Evolutionary conservation across 2,329 filamentous ascomycete species (phyloP).

Genomic region (Colletotrichum destructivum): DNA sequence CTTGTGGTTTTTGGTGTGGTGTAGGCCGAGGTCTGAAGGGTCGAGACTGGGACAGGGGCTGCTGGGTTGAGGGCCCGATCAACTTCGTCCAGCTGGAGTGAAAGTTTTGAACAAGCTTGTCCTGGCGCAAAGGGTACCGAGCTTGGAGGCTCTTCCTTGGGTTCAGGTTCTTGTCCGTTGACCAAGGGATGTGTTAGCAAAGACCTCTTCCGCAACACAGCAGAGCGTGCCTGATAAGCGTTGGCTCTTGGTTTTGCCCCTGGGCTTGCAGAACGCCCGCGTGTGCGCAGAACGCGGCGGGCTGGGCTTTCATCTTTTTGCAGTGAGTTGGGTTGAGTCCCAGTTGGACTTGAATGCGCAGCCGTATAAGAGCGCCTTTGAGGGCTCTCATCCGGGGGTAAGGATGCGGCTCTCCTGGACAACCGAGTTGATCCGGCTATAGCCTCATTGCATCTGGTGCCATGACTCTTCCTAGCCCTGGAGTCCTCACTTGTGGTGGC

Average conservation of each 20-base stretch:
- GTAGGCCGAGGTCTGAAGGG: neutral
- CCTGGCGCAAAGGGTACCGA: constrained; percentile 2
- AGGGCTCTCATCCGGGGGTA: constrained; percentile 22
- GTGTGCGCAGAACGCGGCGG: constrained; percentile 43
- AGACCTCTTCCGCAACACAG: constrained; percentile 31
- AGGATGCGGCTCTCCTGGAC: constrained; percentile 26
- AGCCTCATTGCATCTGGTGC: neutral
- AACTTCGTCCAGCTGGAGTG: neutral
- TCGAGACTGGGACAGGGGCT: neutral
- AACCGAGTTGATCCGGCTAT: neutral
- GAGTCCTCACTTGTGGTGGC: neutral
- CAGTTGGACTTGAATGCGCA: constrained; percentile 28
- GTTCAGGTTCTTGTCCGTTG: constrained; percentile 7
- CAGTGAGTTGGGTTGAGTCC: constrained; percentile 26
- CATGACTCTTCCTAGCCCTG: neutral
- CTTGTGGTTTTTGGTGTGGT: constrained; percentile 24
- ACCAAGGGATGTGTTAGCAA: constrained; percentile 19
- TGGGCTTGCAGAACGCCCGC: constrained; percentile 31
- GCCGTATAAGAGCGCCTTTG: neutral
- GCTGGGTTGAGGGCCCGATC: neutral
- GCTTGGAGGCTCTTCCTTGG: neutral
- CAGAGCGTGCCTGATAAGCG: constrained; percentile 27
- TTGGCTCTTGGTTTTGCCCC: constrained; percentile 18
- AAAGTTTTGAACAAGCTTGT: neutral
- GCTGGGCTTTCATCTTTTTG: constrained; percentile 37